Evolutionary conservation across 352 stramenopile species (phyloP), one percentile per base, ranked within the genome.

Genomic region (Globisporangium rhizosaccharum): DNA sequence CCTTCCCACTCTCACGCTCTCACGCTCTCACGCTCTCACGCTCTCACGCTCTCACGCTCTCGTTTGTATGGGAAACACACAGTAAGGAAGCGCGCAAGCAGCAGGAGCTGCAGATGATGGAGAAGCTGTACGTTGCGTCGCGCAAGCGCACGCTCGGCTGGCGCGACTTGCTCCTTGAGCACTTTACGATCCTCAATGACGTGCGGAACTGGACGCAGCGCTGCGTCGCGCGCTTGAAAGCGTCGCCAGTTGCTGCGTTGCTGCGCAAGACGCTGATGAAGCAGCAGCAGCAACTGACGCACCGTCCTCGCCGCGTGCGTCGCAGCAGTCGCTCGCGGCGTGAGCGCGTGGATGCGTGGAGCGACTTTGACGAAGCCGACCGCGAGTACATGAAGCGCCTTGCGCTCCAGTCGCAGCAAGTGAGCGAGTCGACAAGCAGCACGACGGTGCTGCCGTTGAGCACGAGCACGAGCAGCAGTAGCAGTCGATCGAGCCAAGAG

Each of bases 351-450:
- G 59, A 51, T 11, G 55, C 47, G 30, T 84, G 76, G 72, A 84
- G 65, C 23, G 76, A 68, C 39, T 67, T 81, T 37, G 68, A 82
- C 25, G 63, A 73, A 20, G 72, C 72, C 33, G 72, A 86, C 49
- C 65, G 73, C 56, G 60, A 66, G 45, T 82, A 82, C 53, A 70
- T 82, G 37, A 71, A 79, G 28, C 57, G 71, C 17, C 70, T 83
- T 10, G 51, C 69, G 7, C 45, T 68, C 25, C 50, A 44, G 49
- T 44, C 33, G 8, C 50, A 54, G 20, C 39, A 33, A 18, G 17
- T 42, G 36, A 56, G 23, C 10, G 41, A 53, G 23, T 28, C 47
- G 10, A 18, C 56, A 2, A 61, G 25, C 42, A 53, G 33, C 14
- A 48, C 23, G 30, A 48, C 23, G 30, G 14, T 25, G 17, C 39